Base-by-base conservation (phyloP, 2,329 filamentous ascomycete genomes). In the Zasmidium angulare region DNA sequence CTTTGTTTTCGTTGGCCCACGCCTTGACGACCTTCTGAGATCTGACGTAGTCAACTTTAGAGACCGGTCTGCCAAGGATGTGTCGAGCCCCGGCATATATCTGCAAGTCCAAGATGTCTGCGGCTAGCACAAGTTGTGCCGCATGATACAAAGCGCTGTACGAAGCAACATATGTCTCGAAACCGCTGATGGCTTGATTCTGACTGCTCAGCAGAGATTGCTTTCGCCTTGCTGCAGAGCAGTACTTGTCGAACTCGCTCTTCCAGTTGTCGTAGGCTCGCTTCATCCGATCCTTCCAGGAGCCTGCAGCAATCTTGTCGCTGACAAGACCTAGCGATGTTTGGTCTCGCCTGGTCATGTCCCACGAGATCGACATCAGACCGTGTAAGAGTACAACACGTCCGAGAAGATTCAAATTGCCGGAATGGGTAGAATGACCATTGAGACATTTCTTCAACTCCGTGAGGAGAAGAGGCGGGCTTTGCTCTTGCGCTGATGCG, bases 281-380 rank as follows among this genome's bases (percentile, higher is more conserved):
- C 1, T 77, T 75, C 46, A 87, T 76, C 3, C 82, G 78, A 2
- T 74, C 72, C 55, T 79, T 80, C 84, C 84, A 86, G 4, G 52
- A 55, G 23, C 56, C 53, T 20, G 46, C 47, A 9, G 24, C 24
- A 2, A 52, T 36, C 6, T 22, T 52, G 46, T 54, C 52, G 31
- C 50, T 49, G 17, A 62, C 40, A 29, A 60, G 31, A 14, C 83
- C 82, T 0, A 87, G 77, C 0, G 82, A 82, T 0, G 84, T 87
- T 65, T 87, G 84, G 56, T 87, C 85, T 6, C 85, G 76, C 1
- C 85, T 76, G 53, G 84, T 82, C 75, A 88, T 81, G 59, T 87
- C 85, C 78, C 84, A 86, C 1, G 81, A 80, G 2, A 87, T 78
- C 0, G 83, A 85, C 84, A 88, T 86, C 0, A 87, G 71, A 0